These are phyloP conservation scores for Parietichytrium sp. DNA, from an alignment of 108 stramenopile species.

Conservation along the genomic window DNA sequence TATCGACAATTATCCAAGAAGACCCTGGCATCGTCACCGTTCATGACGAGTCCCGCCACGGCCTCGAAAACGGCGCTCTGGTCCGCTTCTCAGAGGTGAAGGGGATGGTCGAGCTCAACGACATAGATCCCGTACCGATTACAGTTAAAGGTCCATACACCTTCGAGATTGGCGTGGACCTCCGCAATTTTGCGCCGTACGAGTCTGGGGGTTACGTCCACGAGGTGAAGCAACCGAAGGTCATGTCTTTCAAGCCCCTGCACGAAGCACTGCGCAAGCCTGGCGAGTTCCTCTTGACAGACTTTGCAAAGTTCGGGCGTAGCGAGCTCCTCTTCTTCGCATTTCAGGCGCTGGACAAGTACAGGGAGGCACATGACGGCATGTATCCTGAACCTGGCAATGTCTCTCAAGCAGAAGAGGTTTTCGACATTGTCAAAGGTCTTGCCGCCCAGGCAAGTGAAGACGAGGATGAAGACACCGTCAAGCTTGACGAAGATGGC, in stretches of 20 bases:
- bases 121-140: conserved; percentile 66
- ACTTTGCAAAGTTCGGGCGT: conserved; percentile 95
- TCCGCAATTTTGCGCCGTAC: conserved; percentile 30
- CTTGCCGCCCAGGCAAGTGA: neutral
- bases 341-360: conserved; percentile 75
- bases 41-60: conserved; percentile 93
- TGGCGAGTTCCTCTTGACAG: conserved; percentile 87
- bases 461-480: neutral
- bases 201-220: conserved; percentile 75
- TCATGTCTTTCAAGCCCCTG: conserved; percentile 77
- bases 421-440: conserved; percentile 41
- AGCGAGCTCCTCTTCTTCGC: conserved; percentile 79
- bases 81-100: conserved; percentile 82
- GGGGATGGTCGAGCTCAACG: conserved; percentile 71
- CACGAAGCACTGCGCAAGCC: conserved; percentile 70
- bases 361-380: conserved; percentile 57
- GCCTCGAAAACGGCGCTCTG: conserved; percentile 86
- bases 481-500: conserved; percentile 56
- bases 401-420: conserved; percentile 64
- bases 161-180: conserved; percentile 72
- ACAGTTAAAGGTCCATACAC: conserved; percentile 82
- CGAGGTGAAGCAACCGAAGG: conserved; percentile 79
- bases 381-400: conserved; percentile 75
- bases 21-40: conserved; percentile 83
- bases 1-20: conserved; percentile 74